phyloP scores from a whole-genome alignment of 441 rosid genomes.

The Adansonia gregorii region DNA sequence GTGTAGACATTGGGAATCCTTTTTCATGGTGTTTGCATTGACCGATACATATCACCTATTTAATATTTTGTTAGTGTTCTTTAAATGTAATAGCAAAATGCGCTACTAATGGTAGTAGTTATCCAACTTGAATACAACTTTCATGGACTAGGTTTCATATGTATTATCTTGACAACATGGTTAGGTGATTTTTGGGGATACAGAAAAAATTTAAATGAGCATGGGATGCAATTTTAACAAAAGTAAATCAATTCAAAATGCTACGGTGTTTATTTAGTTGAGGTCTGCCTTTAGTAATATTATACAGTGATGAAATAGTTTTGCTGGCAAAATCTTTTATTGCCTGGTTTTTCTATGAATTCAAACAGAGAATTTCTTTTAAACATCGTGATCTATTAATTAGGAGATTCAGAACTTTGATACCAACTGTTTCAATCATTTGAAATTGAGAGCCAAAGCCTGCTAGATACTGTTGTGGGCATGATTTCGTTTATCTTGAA shows the following conservation, averaged over 20 bases:
- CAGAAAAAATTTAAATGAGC: neutral
- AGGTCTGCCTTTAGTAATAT: constrained; percentile 5
- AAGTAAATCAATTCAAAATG: neutral
- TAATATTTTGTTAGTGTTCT: neutral
- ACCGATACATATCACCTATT: neutral
- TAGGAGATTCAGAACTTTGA: neutral
- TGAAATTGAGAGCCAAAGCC: constrained; percentile 9
- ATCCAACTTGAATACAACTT: constrained; percentile 1
- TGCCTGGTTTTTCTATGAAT: neutral
- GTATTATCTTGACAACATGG: neutral
- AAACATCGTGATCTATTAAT: neutral
- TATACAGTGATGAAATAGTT: neutral
- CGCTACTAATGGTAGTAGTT: neutral
- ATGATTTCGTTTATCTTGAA: neutral
- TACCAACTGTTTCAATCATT: neutral
- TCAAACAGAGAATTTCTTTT: neutral
- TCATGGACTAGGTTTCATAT: neutral
- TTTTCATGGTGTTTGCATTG: neutral
- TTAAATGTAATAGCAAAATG: neutral
- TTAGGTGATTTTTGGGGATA: constrained; percentile 11
- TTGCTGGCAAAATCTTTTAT: constrained; percentile 12
- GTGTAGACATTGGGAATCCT: neutral
- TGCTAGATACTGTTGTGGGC: neutral
- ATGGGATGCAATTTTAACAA: neutral
- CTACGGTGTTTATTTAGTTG: neutral